phyloP scores from a whole-genome alignment of 2,329 filamentous ascomycete genomes.

The Bipolaris zeicola region DNA sequence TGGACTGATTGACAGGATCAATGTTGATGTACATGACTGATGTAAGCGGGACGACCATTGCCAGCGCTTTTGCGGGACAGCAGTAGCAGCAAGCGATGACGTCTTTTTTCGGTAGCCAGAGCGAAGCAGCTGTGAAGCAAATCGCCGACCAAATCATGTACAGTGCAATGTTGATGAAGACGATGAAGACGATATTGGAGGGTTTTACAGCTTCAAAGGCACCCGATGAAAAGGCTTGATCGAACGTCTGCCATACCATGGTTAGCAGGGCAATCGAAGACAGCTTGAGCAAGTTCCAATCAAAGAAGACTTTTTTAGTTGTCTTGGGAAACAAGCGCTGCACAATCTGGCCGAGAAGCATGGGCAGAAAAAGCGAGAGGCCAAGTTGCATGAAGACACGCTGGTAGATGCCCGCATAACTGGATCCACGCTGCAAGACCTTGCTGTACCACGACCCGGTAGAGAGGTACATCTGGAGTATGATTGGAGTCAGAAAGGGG shows the following conservation, averaged over 20 bases:
- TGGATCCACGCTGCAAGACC: conserved; percentile 58
- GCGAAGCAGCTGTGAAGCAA: conserved; percentile 61
- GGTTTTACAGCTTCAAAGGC: conserved; percentile 64
- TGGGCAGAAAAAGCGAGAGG: conserved; percentile 68
- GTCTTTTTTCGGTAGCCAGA: conserved; percentile 64
- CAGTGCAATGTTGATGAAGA: conserved; percentile 69
- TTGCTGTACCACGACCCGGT: conserved; percentile 60
- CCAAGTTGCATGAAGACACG: conserved; percentile 72
- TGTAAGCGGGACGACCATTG: conserved; percentile 70
- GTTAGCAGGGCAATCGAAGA: conserved; percentile 54
- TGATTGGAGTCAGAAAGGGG: conserved; percentile 68
- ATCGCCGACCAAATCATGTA: conserved; percentile 68
- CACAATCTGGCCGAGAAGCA: conserved; percentile 66
- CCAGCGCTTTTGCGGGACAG: conserved; percentile 73
- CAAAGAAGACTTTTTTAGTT: conserved; percentile 60
- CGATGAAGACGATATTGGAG: conserved; percentile 68
- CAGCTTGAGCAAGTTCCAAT: conserved; percentile 54
- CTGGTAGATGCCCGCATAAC: conserved; percentile 66
- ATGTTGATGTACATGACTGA: conserved; percentile 69
- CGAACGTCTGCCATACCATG: conserved; percentile 70
- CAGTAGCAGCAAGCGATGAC: conserved; percentile 75
- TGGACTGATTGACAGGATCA: conserved; percentile 60
- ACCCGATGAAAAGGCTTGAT: conserved; percentile 67
- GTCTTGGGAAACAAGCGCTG: conserved; percentile 61
- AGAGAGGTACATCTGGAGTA: conserved; percentile 67